Base-by-base conservation (phyloP, 805 yeast species). In the Candida hungchunana region DNA sequence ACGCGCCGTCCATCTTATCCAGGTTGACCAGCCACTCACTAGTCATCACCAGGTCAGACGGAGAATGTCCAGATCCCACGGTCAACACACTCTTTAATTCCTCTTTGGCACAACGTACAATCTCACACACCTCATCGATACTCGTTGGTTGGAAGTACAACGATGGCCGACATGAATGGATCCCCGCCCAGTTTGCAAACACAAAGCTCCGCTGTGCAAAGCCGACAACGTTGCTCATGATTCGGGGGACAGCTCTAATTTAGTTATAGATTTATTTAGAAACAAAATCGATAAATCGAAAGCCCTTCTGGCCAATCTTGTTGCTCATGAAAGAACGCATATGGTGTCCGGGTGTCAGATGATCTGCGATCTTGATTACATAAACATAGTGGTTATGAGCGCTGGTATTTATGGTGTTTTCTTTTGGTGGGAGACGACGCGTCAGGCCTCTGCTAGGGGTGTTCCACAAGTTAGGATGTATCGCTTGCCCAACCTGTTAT, bases 41-140 rank as follows among this genome's bases (percentile, higher is more conserved):
- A 4, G 95, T 83, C 82, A 88, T 80, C 35, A 96, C 86, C 62
- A 93, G 63, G 53, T 79, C 89, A 28, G 94, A 82, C 0, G 98
- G 98, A 7, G 97, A 88, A 57, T 93, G 97, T 21, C 96, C 96
- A 0, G 95, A 77, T 0, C 98, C 98, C 7, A 85, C 89, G 2
- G 84, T 76, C 70, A 84, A 79, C 37, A 90, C 62, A 13, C 95
- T 83, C 47, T 77, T 81, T 14, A 69, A 64, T 17, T 65, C 55
- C 30, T 61, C 52, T 31, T 73, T 65, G 4, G 97, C 97, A 39
- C 68, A 66, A 23, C 71, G 66, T 20, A 90, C 86, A 36, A 90
- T 67, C 14, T 63, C 67, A 38, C 67, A 67, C 32, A 90, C 78
- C 48, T 89, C 84, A n/a, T 76, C 84, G 6, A 83, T 54, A 6